Percentiles rank a stretch among this genome's conserved stretches.
Evolutionary conservation across 2,329 filamentous ascomycete species (phyloP).

Genomic region (Chrysosporium keratinophilum): DNA sequence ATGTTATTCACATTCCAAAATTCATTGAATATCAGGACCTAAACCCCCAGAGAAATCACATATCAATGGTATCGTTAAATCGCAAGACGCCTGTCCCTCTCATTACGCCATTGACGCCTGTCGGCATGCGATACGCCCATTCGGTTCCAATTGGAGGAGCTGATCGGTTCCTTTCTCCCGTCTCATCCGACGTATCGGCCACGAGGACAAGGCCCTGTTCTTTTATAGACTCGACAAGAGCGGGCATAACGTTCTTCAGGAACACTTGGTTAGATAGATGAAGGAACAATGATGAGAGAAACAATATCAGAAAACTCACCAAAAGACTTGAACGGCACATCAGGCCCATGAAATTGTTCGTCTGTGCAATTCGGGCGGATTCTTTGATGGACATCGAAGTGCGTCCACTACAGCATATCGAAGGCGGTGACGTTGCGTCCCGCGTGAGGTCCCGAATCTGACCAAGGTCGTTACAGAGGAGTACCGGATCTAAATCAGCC

Average conservation of each 20-base stretch:
- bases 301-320: conserved; percentile 44
- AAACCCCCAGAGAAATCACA: conserved; percentile 28
- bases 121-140: conserved; percentile 49
- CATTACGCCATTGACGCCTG: conserved; percentile 78
- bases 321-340: conserved; percentile 80
- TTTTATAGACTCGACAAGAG: conserved; percentile 86
- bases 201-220: conserved; percentile 87
- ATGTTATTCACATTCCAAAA: too few species aligned
- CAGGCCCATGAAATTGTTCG: conserved; percentile 96
- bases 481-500: conserved; percentile 59
- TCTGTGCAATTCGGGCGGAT: conserved; percentile 80
- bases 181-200: conserved; percentile 65
- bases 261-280: neutral
- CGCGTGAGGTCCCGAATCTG: conserved; percentile 33
- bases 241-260: conserved; percentile 75
- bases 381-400: conserved; percentile 84
- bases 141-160: conserved; percentile 22
- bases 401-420: conserved; percentile 53
- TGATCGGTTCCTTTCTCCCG: conserved; percentile 20
- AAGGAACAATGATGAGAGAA: neutral
- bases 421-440: conserved; percentile 31
- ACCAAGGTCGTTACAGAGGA: conserved; percentile 87
- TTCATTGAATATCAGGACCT: too few species aligned
- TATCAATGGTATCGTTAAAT: conserved; percentile 87
- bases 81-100: conserved; percentile 76